Conservation (phyloP, 371 early-diverging fungal genomes). For the Mucor saturninus region DNA sequence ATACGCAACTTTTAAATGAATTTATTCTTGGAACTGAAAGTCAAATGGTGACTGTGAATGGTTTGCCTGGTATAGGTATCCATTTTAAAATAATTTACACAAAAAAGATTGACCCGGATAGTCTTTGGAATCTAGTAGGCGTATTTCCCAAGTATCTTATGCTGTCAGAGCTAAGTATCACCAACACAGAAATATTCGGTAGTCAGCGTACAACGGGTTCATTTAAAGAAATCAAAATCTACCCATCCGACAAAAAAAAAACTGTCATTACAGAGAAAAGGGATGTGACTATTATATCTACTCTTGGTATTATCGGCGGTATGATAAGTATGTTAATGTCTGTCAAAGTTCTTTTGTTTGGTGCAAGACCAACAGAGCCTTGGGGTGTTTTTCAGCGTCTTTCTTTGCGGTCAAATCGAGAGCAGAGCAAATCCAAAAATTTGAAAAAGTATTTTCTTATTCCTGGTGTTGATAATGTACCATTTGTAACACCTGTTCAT, state of each 20-base stretch:
- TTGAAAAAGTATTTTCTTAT: constrained; percentile 28
- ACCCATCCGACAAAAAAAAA: constrained; percentile 18
- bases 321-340: constrained; percentile 36
- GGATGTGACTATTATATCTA: constrained; percentile 34
- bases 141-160: constrained; percentile 30
- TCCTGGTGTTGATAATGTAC: constrained; percentile 25
- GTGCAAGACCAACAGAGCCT: constrained; percentile 41
- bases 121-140: constrained; percentile 43
- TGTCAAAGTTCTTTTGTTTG: constrained; percentile 38
- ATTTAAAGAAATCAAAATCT: constrained; percentile 3
- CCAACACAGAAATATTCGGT: constrained; percentile 13
- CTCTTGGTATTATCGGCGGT: constrained; percentile 46
- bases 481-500: constrained; percentile 40
- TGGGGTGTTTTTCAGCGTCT: constrained; percentile 43
- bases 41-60: not conserved
- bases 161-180: constrained; percentile 28
- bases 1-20: not conserved
- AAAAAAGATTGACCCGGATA: not conserved
- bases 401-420: constrained; percentile 20
- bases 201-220: not conserved
- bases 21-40: not conserved
- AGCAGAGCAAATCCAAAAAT: not conserved
- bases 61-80: not conserved
- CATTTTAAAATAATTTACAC: not conserved
- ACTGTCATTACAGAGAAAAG: constrained; percentile 34